Percentiles rank a stretch among this genome's conserved stretches.
Evolutionary conservation across 805 yeast genomes (phyloP).

Genomic region (Wickerhamiella lipophila): DNA sequence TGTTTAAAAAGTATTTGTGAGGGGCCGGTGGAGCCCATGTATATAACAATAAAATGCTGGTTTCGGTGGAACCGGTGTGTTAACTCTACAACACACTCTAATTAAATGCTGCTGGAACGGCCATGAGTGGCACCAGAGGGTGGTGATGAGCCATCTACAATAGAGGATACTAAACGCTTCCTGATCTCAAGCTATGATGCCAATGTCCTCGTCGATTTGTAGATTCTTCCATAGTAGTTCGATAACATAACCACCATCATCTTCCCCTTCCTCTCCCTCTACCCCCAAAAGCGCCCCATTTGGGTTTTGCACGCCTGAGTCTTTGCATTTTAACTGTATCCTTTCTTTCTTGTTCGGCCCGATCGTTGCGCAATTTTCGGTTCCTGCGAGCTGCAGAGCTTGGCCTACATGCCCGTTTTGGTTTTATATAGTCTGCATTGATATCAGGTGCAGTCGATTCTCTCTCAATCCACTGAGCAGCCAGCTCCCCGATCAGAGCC

Average conservation of each 20-base stretch:
- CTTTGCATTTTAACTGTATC: constrained; percentile 5
- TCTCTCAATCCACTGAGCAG: not conserved
- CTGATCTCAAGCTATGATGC: too few species aligned
- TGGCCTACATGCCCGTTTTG: constrained; percentile 18
- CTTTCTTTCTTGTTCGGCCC: constrained; percentile 11
- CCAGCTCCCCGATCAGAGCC: constrained; percentile 18
- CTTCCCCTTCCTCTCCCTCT: constrained; percentile 1
- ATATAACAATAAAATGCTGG: too few species aligned
- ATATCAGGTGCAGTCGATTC: constrained; percentile 18
- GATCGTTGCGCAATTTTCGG: constrained; percentile 5
- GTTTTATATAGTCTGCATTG: constrained; percentile 14
- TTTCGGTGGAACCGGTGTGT: too few species aligned
- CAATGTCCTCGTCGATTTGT: too few species aligned
- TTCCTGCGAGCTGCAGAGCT: constrained; percentile 18
- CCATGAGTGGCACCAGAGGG: too few species aligned
- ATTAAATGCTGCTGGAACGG: too few species aligned
- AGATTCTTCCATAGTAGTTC: too few species aligned
- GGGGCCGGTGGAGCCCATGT: too few species aligned
- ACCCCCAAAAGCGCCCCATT: not conserved
- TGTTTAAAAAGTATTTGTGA: constrained; percentile 1
- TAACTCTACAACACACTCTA: too few species aligned
- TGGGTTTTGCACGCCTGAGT: not conserved
- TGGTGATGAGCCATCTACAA: too few species aligned
- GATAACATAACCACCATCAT: not conserved
- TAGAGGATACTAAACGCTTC: too few species aligned